Percentiles rank a stretch among this genome's conserved stretches.
Conservation (phyloP, 345 rosid species). For the Eucalyptus victrix region DNA sequence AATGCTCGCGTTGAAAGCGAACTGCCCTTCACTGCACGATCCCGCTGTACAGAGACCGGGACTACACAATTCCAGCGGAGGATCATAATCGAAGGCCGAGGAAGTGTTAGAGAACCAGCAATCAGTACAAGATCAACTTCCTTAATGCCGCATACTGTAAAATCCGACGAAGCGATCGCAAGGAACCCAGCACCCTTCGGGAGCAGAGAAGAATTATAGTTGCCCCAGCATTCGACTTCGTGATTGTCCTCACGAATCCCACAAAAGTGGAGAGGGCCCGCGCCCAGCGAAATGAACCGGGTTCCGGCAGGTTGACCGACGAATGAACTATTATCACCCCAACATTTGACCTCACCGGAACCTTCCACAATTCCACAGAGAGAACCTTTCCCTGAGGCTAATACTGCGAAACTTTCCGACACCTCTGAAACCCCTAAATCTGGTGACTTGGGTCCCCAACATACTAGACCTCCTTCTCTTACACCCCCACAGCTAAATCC, state of each 20-base stretch:
- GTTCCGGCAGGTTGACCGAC: conserved; percentile 9
- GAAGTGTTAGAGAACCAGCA: conserved; percentile 63
- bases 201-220: conserved; percentile 38
- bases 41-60: conserved; percentile 65
- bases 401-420: conserved; percentile 18
- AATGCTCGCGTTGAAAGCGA: conserved; percentile 76
- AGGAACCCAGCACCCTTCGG: conserved; percentile 69
- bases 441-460: conserved; percentile 72
- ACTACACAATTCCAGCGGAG: conserved; percentile 83
- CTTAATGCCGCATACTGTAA: conserved; percentile 60
- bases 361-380: conserved; percentile 48
- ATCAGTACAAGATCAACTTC: conserved; percentile 80
- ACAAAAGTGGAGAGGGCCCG: conserved; percentile 73
- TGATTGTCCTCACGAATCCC: conserved; percentile 80
- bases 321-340: conserved; percentile 47
- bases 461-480: conserved; percentile 57
- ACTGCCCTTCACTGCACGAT: conserved; percentile 41
- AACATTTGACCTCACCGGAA: conserved; percentile 44
- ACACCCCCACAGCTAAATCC: conserved; percentile 82
- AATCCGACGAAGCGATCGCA: conserved; percentile 87
- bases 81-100: conserved; percentile 34
- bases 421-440: conserved; percentile 28
- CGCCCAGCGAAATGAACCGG: conserved; percentile 43
- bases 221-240: conserved; percentile 86
- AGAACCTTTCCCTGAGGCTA: conserved; percentile 46